Evolutionary conservation across 2,329 filamentous ascomycete genomes (phyloP).

Genomic region (Pestalotiopsis sp.): DNA sequence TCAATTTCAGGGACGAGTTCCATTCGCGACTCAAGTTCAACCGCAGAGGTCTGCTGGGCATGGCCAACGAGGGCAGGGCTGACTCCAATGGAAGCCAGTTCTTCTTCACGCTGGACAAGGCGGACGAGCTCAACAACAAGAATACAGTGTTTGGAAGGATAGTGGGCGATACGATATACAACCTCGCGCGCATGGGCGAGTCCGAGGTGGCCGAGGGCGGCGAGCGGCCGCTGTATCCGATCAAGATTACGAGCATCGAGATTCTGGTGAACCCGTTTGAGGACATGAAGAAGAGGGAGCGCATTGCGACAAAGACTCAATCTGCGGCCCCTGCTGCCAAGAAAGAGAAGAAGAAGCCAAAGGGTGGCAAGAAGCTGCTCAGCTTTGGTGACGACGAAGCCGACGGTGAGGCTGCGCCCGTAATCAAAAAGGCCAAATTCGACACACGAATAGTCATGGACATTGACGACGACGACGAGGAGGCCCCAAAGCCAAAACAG

Average conservation of each 20-base stretch:
- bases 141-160: constrained; percentile 94
- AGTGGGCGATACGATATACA: constrained; percentile 94
- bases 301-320: constrained; percentile 52
- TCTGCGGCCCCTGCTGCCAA: constrained; percentile 45
- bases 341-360: constrained; percentile 69
- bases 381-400: constrained; percentile 78
- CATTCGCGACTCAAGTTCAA: constrained; percentile 94
- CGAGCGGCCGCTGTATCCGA: constrained; percentile 84
- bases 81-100: constrained; percentile 94
- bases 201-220: constrained; percentile 76
- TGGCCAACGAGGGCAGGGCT: constrained; percentile 82
- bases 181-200: constrained; percentile 91
- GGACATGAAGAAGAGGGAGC: constrained; percentile 73
- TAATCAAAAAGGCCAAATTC: constrained; percentile 76
- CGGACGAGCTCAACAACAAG: constrained; percentile 82
- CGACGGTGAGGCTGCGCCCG: constrained; percentile 55
- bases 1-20: constrained; percentile 80
- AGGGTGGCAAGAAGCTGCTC: constrained; percentile 73
- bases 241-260: constrained; percentile 74
- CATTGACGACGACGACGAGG: constrained; percentile 48
- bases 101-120: constrained; percentile 87
- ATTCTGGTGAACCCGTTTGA: constrained; percentile 81
- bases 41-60: constrained; percentile 84
- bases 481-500: constrained; percentile 27
- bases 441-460: constrained; percentile 74